phyloP scores from a whole-genome alignment of 805 yeast genomes.

The Kodamaea laetipori region DNA sequence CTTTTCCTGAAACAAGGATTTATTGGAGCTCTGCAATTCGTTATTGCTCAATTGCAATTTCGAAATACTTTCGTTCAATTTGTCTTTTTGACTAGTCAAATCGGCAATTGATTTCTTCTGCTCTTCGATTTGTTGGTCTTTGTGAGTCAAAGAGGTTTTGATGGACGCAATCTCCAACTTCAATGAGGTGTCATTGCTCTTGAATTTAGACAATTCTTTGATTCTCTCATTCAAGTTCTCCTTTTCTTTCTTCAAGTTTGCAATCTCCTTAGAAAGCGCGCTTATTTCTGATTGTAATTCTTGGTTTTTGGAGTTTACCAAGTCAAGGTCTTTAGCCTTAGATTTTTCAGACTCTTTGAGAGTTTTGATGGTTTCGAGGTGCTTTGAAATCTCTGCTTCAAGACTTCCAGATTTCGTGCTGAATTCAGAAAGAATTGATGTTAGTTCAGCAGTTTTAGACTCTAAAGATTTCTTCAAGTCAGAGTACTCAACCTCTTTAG shows the following conservation, averaged over 20 bases:
- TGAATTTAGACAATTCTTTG: slow-evolving; percentile 30
- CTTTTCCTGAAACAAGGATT: slow-evolving; percentile 39
- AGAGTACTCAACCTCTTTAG: background rate
- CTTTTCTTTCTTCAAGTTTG: slow-evolving; percentile 35
- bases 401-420: background rate
- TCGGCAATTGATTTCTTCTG: slow-evolving; percentile 27
- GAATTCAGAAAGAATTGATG: background rate
- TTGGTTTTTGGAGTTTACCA: slow-evolving; percentile 12
- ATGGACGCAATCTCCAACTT: slow-evolving; percentile 52
- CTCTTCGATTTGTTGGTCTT: slow-evolving; percentile 44
- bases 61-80: slow-evolving; percentile 39
- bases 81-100: slow-evolving; percentile 41
- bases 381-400: background rate
- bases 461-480: background rate
- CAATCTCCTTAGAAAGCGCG: slow-evolving; percentile 25
- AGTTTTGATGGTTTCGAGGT: background rate
- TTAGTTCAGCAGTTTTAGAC: slow-evolving; percentile 2
- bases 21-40: slow-evolving; percentile 41
- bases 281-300: slow-evolving; percentile 22
- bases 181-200: slow-evolving; percentile 44
- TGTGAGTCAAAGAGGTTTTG: slow-evolving; percentile 46
- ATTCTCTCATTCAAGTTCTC: slow-evolving; percentile 37
- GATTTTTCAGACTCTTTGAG: slow-evolving; percentile 22
- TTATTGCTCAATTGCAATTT: slow-evolving; percentile 44
- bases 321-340: slow-evolving; percentile 25